Conservation (phyloP, 2,329 filamentous ascomycete genomes). For the Apiospora pterosperma region DNA sequence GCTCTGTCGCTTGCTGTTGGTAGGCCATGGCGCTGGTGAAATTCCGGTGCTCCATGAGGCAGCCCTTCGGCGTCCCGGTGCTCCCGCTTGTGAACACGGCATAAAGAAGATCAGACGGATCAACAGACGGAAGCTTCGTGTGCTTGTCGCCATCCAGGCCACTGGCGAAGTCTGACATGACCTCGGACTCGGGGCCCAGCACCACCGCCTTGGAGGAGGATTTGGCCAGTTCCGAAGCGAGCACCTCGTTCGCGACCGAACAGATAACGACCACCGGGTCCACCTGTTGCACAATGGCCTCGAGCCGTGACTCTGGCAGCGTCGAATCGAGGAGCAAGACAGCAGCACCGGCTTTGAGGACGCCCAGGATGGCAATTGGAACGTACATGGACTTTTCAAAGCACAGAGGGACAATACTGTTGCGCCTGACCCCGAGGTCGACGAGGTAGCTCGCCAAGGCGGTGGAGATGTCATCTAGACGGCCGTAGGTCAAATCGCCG, state of each 20-base stretch:
- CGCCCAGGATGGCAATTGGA: not conserved
- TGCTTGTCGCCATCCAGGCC: not conserved
- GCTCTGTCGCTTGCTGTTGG: constrained; percentile 4
- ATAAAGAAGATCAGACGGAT: not conserved
- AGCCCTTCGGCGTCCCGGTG: not conserved
- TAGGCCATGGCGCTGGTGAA: constrained; percentile 12
- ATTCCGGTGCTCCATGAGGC: constrained; percentile 7
- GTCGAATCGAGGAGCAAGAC: constrained; percentile 27
- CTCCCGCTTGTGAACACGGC: not conserved
- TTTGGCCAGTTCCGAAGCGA: not conserved
- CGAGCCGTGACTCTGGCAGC: constrained; percentile 2
- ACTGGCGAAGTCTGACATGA: not conserved
- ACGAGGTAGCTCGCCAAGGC: not conserved
- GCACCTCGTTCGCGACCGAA: not conserved
- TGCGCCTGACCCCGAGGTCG: not conserved
- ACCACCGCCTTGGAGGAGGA: not conserved
- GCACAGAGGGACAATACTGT: constrained; percentile 17
- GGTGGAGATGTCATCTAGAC: not conserved
- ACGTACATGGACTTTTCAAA: constrained; percentile 17
- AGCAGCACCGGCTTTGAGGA: constrained; percentile 31
- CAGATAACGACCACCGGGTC: not conserved
- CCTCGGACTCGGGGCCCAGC: not conserved
- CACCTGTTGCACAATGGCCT: not conserved
- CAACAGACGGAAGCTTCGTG: not conserved
- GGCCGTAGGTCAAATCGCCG: not conserved